Evolutionary conservation across 148 eudicot genomes (phyloP).

Genomic region (Camellia japonica): DNA sequence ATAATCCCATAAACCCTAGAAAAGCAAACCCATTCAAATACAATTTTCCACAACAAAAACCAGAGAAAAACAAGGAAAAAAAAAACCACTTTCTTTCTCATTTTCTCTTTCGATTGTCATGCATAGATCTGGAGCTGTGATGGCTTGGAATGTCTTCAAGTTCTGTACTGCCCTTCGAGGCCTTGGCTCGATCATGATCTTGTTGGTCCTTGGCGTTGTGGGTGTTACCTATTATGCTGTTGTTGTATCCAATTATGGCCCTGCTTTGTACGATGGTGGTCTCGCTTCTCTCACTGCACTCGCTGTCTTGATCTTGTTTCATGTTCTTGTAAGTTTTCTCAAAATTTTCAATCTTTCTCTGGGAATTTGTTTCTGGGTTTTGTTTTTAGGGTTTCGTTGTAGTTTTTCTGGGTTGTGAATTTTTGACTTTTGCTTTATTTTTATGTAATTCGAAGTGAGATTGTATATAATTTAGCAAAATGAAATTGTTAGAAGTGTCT

Average conservation of each 20-base stretch:
- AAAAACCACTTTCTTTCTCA: not conserved
- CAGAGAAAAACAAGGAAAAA: not conserved
- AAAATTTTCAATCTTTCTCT: not conserved
- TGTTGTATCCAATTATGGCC: conserved; percentile 71
- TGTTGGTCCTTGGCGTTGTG: conserved; percentile 76
- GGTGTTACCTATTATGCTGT: conserved; percentile 92
- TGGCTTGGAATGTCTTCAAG: conserved; percentile 98
- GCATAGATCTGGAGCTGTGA: conserved; percentile 84
- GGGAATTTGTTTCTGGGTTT: not conserved
- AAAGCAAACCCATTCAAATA: not conserved
- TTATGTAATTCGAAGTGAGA: not conserved
- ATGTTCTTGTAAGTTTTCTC: conserved; percentile 45
- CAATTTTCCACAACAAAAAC: not conserved
- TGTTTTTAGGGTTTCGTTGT: not conserved
- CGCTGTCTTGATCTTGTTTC: conserved; percentile 69
- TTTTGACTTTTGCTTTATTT: not conserved
- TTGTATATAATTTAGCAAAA: not conserved
- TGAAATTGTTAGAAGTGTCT: not conserved
- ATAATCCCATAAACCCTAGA: conserved; percentile 8
- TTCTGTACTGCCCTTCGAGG: conserved; percentile 91
- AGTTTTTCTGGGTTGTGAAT: not conserved
- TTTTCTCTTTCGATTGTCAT: not conserved
- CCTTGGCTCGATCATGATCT: conserved; percentile 92
- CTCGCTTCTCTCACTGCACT: conserved; percentile 56
- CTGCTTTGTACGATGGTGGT: conserved; percentile 61